Evolutionary conservation across 108 stramenopile genomes (phyloP).

Genomic region (Fragilariopsis cylindrus): DNA sequence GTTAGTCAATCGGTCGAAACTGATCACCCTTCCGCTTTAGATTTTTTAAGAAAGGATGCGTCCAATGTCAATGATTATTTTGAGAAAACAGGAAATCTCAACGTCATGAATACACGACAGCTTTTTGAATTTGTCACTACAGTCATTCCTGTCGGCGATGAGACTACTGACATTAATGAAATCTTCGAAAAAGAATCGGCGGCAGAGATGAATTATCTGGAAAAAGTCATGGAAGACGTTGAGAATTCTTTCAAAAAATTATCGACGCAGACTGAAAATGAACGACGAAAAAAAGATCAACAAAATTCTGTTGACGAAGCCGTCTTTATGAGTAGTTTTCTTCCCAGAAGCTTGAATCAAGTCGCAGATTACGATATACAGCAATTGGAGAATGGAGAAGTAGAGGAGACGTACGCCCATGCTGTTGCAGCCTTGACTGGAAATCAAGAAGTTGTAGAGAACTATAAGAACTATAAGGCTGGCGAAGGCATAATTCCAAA

Average conservation of each 20-base stretch:
- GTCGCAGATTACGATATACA: conserved; percentile 84
- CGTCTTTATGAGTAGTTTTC: conserved; percentile 91
- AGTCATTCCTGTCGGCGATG: conserved; percentile 36
- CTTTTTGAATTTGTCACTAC: conserved; percentile 86
- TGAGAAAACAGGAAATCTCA: conserved; percentile 75
- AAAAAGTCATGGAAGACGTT: conserved; percentile 14
- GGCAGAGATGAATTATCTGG: conserved; percentile 55
- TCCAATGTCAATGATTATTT: conserved; percentile 97
- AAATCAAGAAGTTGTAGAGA: conserved; percentile 71
- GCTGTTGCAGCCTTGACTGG: conserved; percentile 89
- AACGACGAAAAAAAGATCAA: conserved; percentile 58
- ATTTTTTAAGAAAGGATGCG: conserved; percentile 96
- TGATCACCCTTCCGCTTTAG: conserved; percentile 94
- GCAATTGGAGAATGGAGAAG: conserved; percentile 81
- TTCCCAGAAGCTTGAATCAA: conserved; percentile 88
- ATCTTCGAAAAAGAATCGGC: conserved; percentile 24
- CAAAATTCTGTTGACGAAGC: conserved; percentile 85
- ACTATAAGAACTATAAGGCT: conserved; percentile 31
- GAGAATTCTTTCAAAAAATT: conserved; percentile 18
- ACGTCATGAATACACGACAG: conserved; percentile 87
- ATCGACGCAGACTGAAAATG: conserved; percentile 36
- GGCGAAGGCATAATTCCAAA: conserved; percentile 18
- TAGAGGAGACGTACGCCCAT: conserved; percentile 86
- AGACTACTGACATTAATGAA: neutral
- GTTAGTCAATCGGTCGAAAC: conserved; percentile 96